These are phyloP conservation scores for Microdochium nivale DNA, from an alignment of 2,329 filamentous ascomycete species.

Conservation along the genomic window DNA sequence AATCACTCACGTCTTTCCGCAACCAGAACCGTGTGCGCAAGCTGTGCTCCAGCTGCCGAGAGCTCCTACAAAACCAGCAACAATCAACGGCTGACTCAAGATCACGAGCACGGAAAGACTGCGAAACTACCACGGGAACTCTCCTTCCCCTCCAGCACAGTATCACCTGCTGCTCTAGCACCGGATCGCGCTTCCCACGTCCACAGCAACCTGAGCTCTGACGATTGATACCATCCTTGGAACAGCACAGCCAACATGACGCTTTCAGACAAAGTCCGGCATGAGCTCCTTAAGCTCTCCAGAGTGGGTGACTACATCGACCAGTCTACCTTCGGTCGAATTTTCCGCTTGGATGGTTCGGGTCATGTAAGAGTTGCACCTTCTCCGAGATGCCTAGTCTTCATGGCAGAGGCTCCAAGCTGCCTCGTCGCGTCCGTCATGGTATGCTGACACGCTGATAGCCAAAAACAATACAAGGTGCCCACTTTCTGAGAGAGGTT, in stretches of 20 bases:
- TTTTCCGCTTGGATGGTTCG: slow-evolving; percentile 55
- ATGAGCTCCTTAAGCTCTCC: slow-evolving; percentile 7
- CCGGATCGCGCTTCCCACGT: no score
- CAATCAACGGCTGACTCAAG: no score
- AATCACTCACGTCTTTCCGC: no score
- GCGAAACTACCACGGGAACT: no score
- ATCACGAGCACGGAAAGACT: no score
- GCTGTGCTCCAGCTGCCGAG: no score
- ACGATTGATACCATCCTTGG: no score
- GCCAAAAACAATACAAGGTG: slow-evolving; percentile 58
- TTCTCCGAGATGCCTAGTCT: not conserved
- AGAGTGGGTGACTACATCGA: slow-evolving; percentile 20
- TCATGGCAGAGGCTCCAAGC: not conserved
- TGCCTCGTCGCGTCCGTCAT: not conserved
- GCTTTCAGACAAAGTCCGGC: not conserved
- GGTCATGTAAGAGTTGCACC: slow-evolving; percentile 46
- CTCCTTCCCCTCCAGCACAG: no score
- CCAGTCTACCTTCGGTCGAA: slow-evolving; percentile 36
- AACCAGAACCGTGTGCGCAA: no score
- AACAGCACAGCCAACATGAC: not conserved
- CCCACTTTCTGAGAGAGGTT: slow-evolving; percentile 68
- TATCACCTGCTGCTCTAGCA: no score
- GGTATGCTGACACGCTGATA: slow-evolving; percentile 19
- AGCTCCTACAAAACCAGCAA: no score
- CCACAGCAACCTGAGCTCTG: no score